Evolutionary conservation across 805 yeast species (phyloP).

Genomic region (Suhomyces canberraensis): DNA sequence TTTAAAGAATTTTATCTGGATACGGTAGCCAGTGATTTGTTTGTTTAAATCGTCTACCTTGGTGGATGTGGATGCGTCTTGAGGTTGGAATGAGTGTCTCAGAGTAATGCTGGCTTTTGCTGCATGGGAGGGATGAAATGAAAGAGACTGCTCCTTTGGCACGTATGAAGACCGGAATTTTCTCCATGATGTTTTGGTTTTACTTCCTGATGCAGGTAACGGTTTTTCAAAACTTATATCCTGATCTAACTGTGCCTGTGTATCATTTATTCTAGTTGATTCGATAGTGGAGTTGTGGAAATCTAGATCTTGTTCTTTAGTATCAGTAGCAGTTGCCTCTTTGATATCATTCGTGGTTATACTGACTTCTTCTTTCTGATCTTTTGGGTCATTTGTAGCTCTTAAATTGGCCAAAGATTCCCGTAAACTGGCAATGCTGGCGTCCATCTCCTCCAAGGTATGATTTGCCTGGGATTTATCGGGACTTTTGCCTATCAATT

Average conservation of each 20-base stretch:
- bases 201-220: constrained; percentile 6
- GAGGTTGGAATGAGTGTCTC: constrained; percentile 7
- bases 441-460: constrained; percentile 10
- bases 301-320: too few species aligned
- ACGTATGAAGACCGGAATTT: constrained; percentile 18
- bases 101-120: constrained; percentile 3
- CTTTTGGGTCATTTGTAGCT: background rate
- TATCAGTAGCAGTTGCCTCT: too few species aligned
- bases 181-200: constrained; percentile 17
- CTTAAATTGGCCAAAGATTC: constrained; percentile 10
- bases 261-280: constrained; percentile 16
- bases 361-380: background rate
- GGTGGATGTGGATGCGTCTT: constrained; percentile 17
- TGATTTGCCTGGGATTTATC: background rate
- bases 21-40: constrained; percentile 35
- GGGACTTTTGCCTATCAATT: background rate
- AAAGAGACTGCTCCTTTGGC: background rate
- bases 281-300: constrained; percentile 13
- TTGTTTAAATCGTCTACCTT: constrained; percentile 31
- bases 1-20: constrained; percentile 38
- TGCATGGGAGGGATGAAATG: constrained; percentile 7
- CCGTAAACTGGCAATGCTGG: constrained; percentile 12
- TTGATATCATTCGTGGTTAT: too few species aligned
- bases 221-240: constrained; percentile 17
- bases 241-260: constrained; percentile 20